These are phyloP conservation scores for Hibiscus tridactylites DNA, from an alignment of 345 rosid genomes.

Conservation along the genomic window DNA sequence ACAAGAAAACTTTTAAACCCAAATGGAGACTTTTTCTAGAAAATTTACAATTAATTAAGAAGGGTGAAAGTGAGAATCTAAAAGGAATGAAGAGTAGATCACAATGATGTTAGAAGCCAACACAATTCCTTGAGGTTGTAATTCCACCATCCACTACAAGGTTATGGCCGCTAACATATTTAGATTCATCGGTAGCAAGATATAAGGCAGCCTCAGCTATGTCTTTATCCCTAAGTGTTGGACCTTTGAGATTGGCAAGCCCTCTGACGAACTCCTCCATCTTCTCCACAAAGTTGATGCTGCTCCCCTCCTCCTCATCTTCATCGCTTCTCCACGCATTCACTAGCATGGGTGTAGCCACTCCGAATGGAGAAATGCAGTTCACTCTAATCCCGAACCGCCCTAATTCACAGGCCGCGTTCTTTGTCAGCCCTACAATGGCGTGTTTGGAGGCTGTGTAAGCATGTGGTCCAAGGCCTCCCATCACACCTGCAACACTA, in stretches of 20 bases:
- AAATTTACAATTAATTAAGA: not conserved
- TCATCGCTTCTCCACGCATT: conserved; percentile 2
- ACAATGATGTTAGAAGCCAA: not conserved
- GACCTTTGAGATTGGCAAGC: conserved; percentile 2
- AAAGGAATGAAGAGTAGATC: not conserved
- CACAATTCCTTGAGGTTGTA: not conserved
- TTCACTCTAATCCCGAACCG: conserved; percentile 19
- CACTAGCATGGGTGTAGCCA: conserved; percentile 8
- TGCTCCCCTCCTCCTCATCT: not conserved
- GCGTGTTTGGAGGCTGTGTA: conserved; percentile 18
- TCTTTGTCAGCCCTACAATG: conserved; percentile 12
- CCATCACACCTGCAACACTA: not conserved
- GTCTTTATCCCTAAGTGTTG: not conserved
- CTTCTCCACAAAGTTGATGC: not conserved
- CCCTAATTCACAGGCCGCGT: conserved; percentile 16
- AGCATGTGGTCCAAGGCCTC: not conserved
- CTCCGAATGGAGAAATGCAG: conserved; percentile 11
- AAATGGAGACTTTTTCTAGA: not conserved
- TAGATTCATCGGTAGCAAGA: conserved; percentile 7
- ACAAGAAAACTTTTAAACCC: not conserved
- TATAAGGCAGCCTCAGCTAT: conserved; percentile 4
- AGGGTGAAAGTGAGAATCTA: not conserved
- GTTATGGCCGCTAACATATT: conserved; percentile 7
- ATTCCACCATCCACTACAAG: conserved; percentile 5
- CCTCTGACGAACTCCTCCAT: conserved; percentile 8